Percentiles rank a stretch among this genome's conserved stretches.
Evolutionary conservation across 2,329 filamentous ascomycete genomes (phyloP).

Genomic region (Talaromyces atroroseus): DNA sequence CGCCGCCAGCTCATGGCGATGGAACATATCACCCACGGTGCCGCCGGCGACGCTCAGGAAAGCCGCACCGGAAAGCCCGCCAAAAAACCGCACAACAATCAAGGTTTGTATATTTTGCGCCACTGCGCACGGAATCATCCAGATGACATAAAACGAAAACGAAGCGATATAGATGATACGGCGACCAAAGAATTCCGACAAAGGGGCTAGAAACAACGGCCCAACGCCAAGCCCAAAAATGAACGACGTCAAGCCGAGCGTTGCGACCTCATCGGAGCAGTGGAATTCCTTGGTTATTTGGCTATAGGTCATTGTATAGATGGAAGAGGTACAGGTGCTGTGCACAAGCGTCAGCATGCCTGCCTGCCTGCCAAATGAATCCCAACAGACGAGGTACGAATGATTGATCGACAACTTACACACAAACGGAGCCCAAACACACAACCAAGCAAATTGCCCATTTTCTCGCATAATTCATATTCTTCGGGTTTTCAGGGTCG

Average conservation of each 20-base stretch:
- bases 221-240: slow-evolving; percentile 70
- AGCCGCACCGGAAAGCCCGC: slow-evolving; percentile 43
- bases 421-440: slow-evolving; percentile 69
- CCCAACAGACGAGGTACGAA: neutral
- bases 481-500: slow-evolving; percentile 71
- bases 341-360: neutral
- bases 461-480: slow-evolving; percentile 59
- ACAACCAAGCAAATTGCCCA: slow-evolving; percentile 76
- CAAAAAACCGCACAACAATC: slow-evolving; percentile 70
- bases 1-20: slow-evolving; percentile 60
- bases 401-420: slow-evolving; percentile 56
- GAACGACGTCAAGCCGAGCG: slow-evolving; percentile 75
- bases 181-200: slow-evolving; percentile 76
- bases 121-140: slow-evolving; percentile 74
- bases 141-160: slow-evolving; percentile 70
- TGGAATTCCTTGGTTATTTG: slow-evolving; percentile 73
- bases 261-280: slow-evolving; percentile 65
- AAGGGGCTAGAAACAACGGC: slow-evolving; percentile 57
- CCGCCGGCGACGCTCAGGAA: slow-evolving; percentile 69
- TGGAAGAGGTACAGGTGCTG: slow-evolving; percentile 78
- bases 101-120: slow-evolving; percentile 78
- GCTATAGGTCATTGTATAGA: slow-evolving; percentile 77
- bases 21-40: slow-evolving; percentile 77
- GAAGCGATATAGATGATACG: slow-evolving; percentile 73
- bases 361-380: neutral